phyloP scores from a whole-genome alignment of 2,329 filamentous ascomycete species.

The Paecilomyces sp. region DNA sequence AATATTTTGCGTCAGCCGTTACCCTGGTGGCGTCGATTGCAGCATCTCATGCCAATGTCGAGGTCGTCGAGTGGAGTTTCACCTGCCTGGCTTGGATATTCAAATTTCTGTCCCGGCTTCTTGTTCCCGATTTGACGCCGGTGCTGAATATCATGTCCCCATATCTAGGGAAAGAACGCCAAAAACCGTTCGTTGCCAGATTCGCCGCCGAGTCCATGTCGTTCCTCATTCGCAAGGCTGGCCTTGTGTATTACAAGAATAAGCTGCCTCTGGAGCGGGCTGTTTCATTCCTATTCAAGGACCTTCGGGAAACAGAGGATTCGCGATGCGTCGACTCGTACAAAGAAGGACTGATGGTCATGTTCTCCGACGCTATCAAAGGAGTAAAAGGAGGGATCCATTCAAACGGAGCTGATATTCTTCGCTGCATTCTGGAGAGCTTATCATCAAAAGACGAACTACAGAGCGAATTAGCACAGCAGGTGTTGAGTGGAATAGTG shows the following conservation, averaged over 20 bases:
- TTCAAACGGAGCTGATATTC: slow-evolving; percentile 48
- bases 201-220: slow-evolving; percentile 94
- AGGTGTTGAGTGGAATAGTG: slow-evolving; percentile 67
- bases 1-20: slow-evolving; percentile 72
- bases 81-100: slow-evolving; percentile 90
- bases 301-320: slow-evolving; percentile 45
- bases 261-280: slow-evolving; percentile 60
- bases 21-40: slow-evolving; percentile 71
- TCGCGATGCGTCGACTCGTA: slow-evolving; percentile 50
- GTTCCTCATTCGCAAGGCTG: slow-evolving; percentile 86
- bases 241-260: slow-evolving; percentile 67
- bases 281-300: slow-evolving; percentile 63
- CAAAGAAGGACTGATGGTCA: slow-evolving; percentile 80
- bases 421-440: slow-evolving; percentile 43
- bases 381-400: slow-evolving; percentile 54
- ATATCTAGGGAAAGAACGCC: slow-evolving; percentile 72
- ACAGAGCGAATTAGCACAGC: slow-evolving; percentile 35
- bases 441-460: slow-evolving; percentile 20
- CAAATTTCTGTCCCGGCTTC: slow-evolving; percentile 85
- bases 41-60: slow-evolving; percentile 66
- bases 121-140: slow-evolving; percentile 78
- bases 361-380: slow-evolving; percentile 76
- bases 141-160: slow-evolving; percentile 77
- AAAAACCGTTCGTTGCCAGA: slow-evolving; percentile 78
- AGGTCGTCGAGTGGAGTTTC: slow-evolving; percentile 98